Conservation (phyloP, 129 eudicot species). For the Chrysanthemum seticuspe region DNA sequence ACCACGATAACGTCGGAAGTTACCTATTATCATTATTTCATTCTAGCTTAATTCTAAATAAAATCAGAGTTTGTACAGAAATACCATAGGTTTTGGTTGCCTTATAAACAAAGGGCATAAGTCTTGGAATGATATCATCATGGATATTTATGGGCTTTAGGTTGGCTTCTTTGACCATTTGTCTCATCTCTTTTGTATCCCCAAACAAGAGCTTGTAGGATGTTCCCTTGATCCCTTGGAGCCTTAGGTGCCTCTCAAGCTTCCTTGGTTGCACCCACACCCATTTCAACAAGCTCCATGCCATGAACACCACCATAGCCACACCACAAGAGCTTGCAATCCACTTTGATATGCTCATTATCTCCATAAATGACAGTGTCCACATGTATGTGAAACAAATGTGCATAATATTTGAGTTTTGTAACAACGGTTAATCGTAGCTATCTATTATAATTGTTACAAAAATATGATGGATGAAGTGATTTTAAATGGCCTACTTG, state of each 20-base stretch:
- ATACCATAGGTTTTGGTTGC: conserved; percentile 29
- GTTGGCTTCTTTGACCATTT: conserved; percentile 29
- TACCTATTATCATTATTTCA: too few relatives aligned
- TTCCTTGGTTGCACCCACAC: conserved; percentile 40
- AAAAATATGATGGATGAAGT: neutral
- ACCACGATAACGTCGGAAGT: too few relatives aligned
- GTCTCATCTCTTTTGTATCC: conserved; percentile 25
- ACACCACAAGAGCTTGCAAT: conserved; percentile 29
- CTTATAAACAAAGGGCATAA: conserved; percentile 28
- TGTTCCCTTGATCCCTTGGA: conserved; percentile 38
- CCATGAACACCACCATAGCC: conserved; percentile 21
- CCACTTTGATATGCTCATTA: conserved; percentile 6
- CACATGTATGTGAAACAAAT: neutral
- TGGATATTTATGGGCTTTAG: conserved; percentile 29
- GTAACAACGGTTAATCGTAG: neutral
- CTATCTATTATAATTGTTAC: neutral
- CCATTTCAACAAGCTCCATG: conserved; percentile 40
- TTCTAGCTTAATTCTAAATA: too few relatives aligned
- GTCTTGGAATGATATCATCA: conserved; percentile 28
- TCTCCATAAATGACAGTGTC: conserved; percentile 19
- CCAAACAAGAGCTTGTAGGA: conserved; percentile 35
- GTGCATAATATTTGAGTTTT: neutral
- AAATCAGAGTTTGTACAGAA: neutral
- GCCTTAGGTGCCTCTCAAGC: conserved; percentile 34
- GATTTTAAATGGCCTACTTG: too few relatives aligned